Evolutionary conservation across 2,329 filamentous ascomycete genomes (phyloP).

Genomic region (Coniochaeta sp.): DNA sequence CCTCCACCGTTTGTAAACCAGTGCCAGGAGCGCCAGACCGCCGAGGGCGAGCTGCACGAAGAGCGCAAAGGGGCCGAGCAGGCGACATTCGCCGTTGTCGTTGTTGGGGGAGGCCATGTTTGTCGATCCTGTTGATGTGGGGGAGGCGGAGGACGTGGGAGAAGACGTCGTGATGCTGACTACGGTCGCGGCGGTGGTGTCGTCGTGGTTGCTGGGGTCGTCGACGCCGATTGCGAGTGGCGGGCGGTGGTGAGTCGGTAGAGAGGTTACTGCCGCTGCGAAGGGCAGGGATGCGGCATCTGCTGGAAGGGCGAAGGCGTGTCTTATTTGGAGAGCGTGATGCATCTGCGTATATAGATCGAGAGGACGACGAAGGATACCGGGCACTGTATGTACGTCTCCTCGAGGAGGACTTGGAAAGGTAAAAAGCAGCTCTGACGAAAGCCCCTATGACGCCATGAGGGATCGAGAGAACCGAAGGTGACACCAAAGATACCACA

Average conservation of each 20-base stretch:
- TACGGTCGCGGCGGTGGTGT: not conserved
- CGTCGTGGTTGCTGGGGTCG: not conserved
- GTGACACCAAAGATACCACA: not conserved
- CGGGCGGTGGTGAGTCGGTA: not conserved
- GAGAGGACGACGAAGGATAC: not conserved
- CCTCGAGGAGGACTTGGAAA: not conserved
- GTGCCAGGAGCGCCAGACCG: conserved; percentile 69
- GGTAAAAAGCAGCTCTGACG: not conserved
- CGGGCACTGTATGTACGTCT: not conserved
- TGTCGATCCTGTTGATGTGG: not conserved
- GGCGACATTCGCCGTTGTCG: conserved; percentile 68
- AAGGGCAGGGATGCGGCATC: not conserved
- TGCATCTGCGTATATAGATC: not conserved
- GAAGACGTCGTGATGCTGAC: not conserved
- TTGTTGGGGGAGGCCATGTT: not conserved
- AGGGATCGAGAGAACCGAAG: not conserved
- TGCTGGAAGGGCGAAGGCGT: not conserved
- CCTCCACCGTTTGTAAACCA: conserved; percentile 90
- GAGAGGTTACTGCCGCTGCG: not conserved
- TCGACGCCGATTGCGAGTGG: not conserved
- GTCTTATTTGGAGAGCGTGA: not conserved
- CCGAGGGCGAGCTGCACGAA: conserved; percentile 85
- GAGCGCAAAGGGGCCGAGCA: conserved; percentile 86
- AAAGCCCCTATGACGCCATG: not conserved
- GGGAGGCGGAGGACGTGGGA: not conserved